Base-by-base conservation (phyloP, 495 filamentous ascomycete genomes). In the Diplogelasinospora grovesii region DNA sequence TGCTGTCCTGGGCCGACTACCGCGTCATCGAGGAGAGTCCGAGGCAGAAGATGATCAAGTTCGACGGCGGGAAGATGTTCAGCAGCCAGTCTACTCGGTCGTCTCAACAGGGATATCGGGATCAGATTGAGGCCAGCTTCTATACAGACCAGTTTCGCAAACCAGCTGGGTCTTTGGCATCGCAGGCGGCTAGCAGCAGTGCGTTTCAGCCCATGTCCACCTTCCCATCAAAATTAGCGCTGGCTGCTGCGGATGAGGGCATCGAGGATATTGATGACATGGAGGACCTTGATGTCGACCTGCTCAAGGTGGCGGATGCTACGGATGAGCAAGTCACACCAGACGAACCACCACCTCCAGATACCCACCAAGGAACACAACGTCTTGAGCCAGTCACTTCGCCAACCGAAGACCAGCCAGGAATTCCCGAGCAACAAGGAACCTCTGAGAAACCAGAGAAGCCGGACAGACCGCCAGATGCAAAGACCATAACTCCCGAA, bases 1-100 rank as follows among this genome's bases (percentile, higher is more conserved):
- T 96, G 29, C 68, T 95, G 33, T 83, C 89, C 2, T 98, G 92
- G 92, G 73, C 83, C 39, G 67, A 75, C 4, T 98, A 84, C 53
- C 75, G 85, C 23, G 78, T 95, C 13, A 64, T 94, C 11, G 85
- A 93, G 48, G 85, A 94, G 54, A 74, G 74, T 2, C 77, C 80
- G 0, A 86, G 92, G 52, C 83, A 82, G 50, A 71, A 89, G 15
- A 72, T 92, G 4, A 79, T 81, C 45, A 59, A 52, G 24, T 83
- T 94, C 46, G 74, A 81, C 29, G 76, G 78, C 39, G 83, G 79
- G 1, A 78, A 74, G 30, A 65, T 95, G 15, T 59, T 75, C 16
- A 89, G 76, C 46, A 89, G 76, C 46, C 80, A 87, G 48, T 59
- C 66, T 1, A 50, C 50, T 23, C 54, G 62, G 37, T 49, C 74